Evolutionary conservation across 164 flowering plant species (phyloP).

Genomic region (Umbellularia californica): DNA sequence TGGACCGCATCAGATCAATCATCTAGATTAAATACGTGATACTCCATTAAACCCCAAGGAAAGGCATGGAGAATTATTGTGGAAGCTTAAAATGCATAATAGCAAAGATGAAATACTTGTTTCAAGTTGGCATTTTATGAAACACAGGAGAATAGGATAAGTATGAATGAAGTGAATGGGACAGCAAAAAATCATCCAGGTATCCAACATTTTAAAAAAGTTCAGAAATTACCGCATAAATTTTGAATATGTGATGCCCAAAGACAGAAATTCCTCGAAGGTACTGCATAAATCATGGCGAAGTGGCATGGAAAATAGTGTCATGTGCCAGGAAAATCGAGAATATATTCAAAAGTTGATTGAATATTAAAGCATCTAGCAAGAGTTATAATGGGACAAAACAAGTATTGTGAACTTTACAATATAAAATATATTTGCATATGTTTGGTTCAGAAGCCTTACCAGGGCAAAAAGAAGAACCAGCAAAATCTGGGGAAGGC

Average conservation of each 20-base stretch:
- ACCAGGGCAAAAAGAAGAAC: constrained; percentile 81
- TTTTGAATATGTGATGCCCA: constrained; percentile 66
- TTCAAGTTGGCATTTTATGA: not conserved
- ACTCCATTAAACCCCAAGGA: not conserved
- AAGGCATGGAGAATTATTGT: not conserved
- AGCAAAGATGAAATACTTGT: not conserved
- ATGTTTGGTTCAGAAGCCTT: constrained; percentile 12
- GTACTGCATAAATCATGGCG: constrained; percentile 43
- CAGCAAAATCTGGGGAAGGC: constrained; percentile 68
- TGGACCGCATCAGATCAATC: no score
- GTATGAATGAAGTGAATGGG: not conserved
- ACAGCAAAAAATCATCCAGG: not conserved
- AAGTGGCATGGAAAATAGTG: not conserved
- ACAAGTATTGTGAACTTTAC: not conserved
- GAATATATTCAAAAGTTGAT: not conserved
- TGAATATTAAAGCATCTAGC: not conserved
- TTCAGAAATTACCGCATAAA: constrained; percentile 67
- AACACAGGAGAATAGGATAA: not conserved
- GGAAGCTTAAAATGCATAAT: not conserved
- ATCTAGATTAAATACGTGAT: not conserved
- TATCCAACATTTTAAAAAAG: constrained; percentile 5
- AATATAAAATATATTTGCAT: not conserved
- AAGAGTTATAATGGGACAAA: not conserved
- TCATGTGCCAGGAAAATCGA: constrained; percentile 6
- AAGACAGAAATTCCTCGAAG: constrained; percentile 74